phyloP scores from a whole-genome alignment of 169 alveolate genomes.

The Blepharisma undulans region DNA sequence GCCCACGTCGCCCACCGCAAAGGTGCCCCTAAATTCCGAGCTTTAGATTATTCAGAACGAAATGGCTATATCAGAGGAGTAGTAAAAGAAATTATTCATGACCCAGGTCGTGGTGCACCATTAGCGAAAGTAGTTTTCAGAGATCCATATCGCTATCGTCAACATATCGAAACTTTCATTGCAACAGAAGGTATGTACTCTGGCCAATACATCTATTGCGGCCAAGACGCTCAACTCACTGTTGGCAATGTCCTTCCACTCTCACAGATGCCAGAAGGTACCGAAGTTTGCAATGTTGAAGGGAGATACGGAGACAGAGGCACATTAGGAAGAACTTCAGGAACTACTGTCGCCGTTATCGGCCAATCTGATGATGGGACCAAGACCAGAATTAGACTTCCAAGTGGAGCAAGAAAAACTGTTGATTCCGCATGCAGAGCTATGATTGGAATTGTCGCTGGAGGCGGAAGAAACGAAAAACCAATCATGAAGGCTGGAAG shows the following conservation, averaged over 20 bases:
- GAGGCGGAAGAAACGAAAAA: slow-evolving; percentile 99
- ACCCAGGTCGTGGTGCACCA: slow-evolving; percentile 99
- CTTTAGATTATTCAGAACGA: slow-evolving; percentile 93
- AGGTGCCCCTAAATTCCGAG: slow-evolving; percentile 96
- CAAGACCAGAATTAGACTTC: slow-evolving; percentile 96
- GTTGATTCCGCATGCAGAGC: slow-evolving; percentile 93
- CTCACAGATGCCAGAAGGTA: slow-evolving; percentile 98
- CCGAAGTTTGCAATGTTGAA: slow-evolving; percentile 95
- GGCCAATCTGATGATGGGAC: slow-evolving; percentile 96
- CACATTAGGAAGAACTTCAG: slow-evolving; percentile 96
- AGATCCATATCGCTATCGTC: slow-evolving; percentile 95
- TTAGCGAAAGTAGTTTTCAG: slow-evolving; percentile 95
- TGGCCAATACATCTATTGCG: slow-evolving; percentile 98
- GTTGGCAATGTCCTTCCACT: slow-evolving; percentile 98
- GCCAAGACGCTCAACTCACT: slow-evolving; percentile 94
- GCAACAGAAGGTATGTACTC: slow-evolving; percentile 99
- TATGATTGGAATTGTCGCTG: slow-evolving; percentile 98
- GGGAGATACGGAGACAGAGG: slow-evolving; percentile 99
- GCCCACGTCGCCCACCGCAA: slow-evolving; percentile 93
- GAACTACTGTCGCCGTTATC: slow-evolving; percentile 94
- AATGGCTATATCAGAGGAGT: slow-evolving; percentile 95
- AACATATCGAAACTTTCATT: slow-evolving; percentile 93
- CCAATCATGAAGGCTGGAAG: slow-evolving; percentile 99
- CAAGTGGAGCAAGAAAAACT: slow-evolving; percentile 98
- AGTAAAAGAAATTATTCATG: slow-evolving; percentile 96